Conservation (phyloP, 164 flowering plant species). For the Chimonanthus praecox region DNA sequence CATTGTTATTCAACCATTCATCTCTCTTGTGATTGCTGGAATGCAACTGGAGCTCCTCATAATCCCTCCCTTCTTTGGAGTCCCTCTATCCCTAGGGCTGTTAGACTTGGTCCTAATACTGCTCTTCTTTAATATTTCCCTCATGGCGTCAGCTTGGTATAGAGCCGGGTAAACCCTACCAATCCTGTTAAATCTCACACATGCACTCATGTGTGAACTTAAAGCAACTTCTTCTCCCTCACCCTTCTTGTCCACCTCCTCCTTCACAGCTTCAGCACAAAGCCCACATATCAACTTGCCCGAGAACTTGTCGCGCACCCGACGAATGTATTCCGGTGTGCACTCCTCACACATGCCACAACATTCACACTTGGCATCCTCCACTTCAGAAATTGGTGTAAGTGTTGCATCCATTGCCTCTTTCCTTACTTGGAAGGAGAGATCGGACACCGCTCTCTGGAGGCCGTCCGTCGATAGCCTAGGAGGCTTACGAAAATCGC, state of each 20-base stretch:
- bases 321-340: constrained; percentile 55
- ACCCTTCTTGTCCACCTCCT: constrained; percentile 61
- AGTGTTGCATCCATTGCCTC: constrained; percentile 28
- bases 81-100: constrained; percentile 40
- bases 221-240: constrained; percentile 60
- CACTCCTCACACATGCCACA: constrained; percentile 79
- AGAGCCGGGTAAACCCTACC: constrained; percentile 61
- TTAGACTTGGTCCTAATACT: constrained; percentile 39
- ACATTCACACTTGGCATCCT: constrained; percentile 76
- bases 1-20: constrained; percentile 17
- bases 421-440: constrained; percentile 52
- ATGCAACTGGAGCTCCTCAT: constrained; percentile 82
- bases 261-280: constrained; percentile 72
- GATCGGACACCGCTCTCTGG: constrained; percentile 60
- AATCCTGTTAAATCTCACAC: constrained; percentile 56
- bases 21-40: constrained; percentile 64
- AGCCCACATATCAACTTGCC: constrained; percentile 73
- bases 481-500: too few species aligned
- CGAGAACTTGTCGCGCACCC: constrained; percentile 37
- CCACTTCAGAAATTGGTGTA: constrained; percentile 61
- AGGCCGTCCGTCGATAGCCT: constrained; percentile 27
- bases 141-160: constrained; percentile 70
- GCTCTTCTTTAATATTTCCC: constrained; percentile 54
- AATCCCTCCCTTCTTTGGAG: constrained; percentile 34
- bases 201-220: constrained; percentile 50